Conservation (phyloP, 331 rosid genomes). For the Prunus yedoensis region DNA sequence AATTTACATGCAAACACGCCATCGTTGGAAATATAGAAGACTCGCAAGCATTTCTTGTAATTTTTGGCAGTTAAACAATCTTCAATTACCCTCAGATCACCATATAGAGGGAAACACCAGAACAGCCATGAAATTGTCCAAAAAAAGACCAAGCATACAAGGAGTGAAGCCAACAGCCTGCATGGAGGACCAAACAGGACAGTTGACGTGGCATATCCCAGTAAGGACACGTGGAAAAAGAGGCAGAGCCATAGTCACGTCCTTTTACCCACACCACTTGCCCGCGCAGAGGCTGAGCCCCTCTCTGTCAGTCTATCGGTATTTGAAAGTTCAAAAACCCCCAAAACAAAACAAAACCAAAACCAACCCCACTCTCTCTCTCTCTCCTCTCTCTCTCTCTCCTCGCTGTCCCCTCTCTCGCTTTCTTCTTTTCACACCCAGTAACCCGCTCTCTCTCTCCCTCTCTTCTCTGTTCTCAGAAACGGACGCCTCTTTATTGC, state of each 20-base stretch:
- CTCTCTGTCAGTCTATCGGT: slow-evolving; percentile 21
- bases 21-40: too few relatives aligned
- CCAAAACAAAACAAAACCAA: slow-evolving; percentile 8
- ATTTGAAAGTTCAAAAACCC: slow-evolving; percentile 75
- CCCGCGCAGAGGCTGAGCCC: slow-evolving; percentile 42
- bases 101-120: not conserved
- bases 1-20: too few relatives aligned
- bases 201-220: not conserved
- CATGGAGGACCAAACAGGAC: not conserved
- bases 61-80: too few relatives aligned
- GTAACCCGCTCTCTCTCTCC: not conserved
- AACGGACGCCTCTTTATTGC: slow-evolving; percentile 12
- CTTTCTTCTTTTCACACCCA: slow-evolving; percentile 10
- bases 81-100: not conserved
- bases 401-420: slow-evolving; percentile 20
- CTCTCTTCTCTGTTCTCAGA: not conserved
- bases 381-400: not conserved
- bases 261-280: slow-evolving; percentile 5
- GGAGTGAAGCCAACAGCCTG: not conserved
- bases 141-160: not conserved
- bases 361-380: not conserved
- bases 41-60: not conserved
- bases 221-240: not conserved
- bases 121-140: not conserved
- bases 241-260: not conserved